Percentiles rank a stretch among this genome's conserved stretches.
These are phyloP conservation scores for Plasmodium gaboni DNA, from an alignment of 169 alveolate genomes.

Conservation along the genomic window DNA sequence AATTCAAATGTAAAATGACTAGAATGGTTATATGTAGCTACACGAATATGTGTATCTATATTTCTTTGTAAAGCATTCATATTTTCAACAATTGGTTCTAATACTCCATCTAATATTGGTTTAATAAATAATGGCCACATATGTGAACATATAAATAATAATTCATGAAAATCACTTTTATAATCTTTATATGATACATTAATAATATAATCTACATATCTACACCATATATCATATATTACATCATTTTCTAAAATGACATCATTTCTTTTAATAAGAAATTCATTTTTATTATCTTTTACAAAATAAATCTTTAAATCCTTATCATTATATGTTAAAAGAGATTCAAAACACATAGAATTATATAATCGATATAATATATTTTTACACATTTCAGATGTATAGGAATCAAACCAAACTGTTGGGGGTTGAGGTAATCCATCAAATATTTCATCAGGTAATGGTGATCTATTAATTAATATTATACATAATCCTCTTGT, in stretches of 20 bases:
- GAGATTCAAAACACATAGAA: slow-evolving; percentile 71
- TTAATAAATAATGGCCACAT: slow-evolving; percentile 76
- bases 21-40: slow-evolving; percentile 76
- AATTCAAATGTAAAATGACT: slow-evolving; percentile 75
- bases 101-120: slow-evolving; percentile 65
- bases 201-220: slow-evolving; percentile 71
- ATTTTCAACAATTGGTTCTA: slow-evolving; percentile 78
- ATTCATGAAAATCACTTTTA: slow-evolving; percentile 75
- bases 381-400: slow-evolving; percentile 75
- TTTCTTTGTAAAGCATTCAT: slow-evolving; percentile 76
- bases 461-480: slow-evolving; percentile 72
- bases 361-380: slow-evolving; percentile 47
- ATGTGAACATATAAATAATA: slow-evolving; percentile 62
- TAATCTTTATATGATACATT: slow-evolving; percentile 74
- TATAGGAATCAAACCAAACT: slow-evolving; percentile 75
- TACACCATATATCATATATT: slow-evolving; percentile 74
- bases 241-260: slow-evolving; percentile 68
- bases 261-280: slow-evolving; percentile 49
- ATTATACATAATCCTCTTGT: slow-evolving; percentile 71
- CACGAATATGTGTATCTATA: slow-evolving; percentile 74
- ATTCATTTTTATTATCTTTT: slow-evolving; percentile 53
- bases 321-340: slow-evolving; percentile 64
- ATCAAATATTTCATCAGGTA: slow-evolving; percentile 76
- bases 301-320: slow-evolving; percentile 46
- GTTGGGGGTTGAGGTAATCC: slow-evolving; percentile 77